phyloP scores from a whole-genome alignment of 768 basidiomycete genomes.

The Aureoboletus auriporus region DNA sequence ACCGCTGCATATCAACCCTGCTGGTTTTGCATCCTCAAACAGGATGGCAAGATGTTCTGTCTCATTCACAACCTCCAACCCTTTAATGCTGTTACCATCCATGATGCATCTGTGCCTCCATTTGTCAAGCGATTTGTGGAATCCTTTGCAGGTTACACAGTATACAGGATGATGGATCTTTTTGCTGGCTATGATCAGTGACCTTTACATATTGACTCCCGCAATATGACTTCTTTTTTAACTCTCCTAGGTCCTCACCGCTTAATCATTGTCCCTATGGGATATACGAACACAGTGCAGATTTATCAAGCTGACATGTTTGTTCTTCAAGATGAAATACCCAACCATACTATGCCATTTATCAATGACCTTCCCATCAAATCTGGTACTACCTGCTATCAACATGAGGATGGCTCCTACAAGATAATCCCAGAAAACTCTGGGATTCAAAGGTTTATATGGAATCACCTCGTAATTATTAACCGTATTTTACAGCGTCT shows the following conservation, averaged over 20 bases:
- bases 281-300: too few relatives aligned
- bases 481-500: slow-evolving; percentile 36
- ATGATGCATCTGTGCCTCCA: background rate
- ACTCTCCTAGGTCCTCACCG: too few relatives aligned
- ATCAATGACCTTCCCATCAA: slow-evolving; percentile 38
- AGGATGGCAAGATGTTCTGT: too few relatives aligned
- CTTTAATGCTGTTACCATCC: background rate
- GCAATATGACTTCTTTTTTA: too few relatives aligned
- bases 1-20: too few relatives aligned
- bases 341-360: slow-evolving; percentile 33
- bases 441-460: slow-evolving; percentile 36
- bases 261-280: too few relatives aligned
- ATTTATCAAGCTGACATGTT: too few relatives aligned
- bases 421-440: too few relatives aligned
- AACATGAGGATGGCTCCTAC: slow-evolving; percentile 21
- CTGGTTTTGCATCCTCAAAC: too few relatives aligned
- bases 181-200: too few relatives aligned
- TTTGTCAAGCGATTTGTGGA: background rate
- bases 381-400: slow-evolving; percentile 31
- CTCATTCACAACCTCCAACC: slow-evolving; percentile 1
- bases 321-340: slow-evolving; percentile 27
- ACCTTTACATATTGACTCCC: too few relatives aligned
- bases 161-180: too few relatives aligned
- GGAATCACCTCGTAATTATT: slow-evolving; percentile 34
- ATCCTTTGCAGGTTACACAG: background rate